phyloP scores from a whole-genome alignment of 352 stramenopile species.

The Aphanomyces invadans region DNA sequence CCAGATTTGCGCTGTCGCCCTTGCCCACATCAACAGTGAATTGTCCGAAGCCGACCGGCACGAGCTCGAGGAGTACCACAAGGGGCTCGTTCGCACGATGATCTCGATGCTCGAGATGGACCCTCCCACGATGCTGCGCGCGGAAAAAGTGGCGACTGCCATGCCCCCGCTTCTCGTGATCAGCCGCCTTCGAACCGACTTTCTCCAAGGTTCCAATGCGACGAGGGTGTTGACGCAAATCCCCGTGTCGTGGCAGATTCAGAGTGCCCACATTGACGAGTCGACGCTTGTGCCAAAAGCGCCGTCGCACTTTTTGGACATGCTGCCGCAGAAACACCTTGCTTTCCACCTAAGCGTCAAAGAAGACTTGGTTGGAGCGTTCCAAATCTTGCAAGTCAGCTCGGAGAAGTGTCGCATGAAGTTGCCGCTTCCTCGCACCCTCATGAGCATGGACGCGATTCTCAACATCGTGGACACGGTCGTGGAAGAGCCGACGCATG shows the following conservation, averaged over 20 bases:
- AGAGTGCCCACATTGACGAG: constrained; percentile 62
- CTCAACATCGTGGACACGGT: constrained; percentile 28
- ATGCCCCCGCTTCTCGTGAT: constrained; percentile 31
- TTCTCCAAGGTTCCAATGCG: constrained; percentile 37
- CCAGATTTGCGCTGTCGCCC: constrained; percentile 52
- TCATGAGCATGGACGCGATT: constrained; percentile 16
- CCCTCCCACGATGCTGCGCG: constrained; percentile 49
- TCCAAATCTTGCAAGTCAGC: constrained; percentile 56
- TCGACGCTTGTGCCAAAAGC: constrained; percentile 56
- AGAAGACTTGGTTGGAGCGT: constrained; percentile 62
- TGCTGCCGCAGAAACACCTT: constrained; percentile 39
- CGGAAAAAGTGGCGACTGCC: constrained; percentile 51
- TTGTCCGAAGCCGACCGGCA: neutral
- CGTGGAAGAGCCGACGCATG: constrained; percentile 32
- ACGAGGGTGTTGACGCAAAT: constrained; percentile 27
- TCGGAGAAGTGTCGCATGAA: constrained; percentile 56
- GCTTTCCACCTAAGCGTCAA: constrained; percentile 45
- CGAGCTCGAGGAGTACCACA: constrained; percentile 34
- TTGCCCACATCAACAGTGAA: constrained; percentile 66
- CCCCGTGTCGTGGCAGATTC: constrained; percentile 48
- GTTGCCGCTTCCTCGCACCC: constrained; percentile 46
- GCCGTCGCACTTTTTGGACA: constrained; percentile 44
- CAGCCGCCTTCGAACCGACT: constrained; percentile 21
- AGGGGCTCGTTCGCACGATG: constrained; percentile 57
- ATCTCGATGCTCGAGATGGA: constrained; percentile 76